Conservation (phyloP, 148 eudicot species). For the Rhododendron ferrugineum region DNA sequence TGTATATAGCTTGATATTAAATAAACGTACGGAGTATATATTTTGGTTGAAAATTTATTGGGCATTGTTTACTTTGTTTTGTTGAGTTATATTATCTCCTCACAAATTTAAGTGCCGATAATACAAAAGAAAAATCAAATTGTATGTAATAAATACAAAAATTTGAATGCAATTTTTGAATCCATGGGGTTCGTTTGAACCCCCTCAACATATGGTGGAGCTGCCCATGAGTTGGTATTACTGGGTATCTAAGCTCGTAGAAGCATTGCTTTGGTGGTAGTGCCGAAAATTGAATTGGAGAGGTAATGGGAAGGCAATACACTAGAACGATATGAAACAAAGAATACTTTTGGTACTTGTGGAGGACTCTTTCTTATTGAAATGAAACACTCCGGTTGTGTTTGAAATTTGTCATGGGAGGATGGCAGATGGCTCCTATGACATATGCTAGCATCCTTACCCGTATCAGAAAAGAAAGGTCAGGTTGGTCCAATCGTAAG, state of each 20-base stretch:
- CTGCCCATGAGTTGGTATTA: neutral
- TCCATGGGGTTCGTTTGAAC: too few species aligned
- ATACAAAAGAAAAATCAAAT: too few species aligned
- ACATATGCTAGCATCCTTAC: neutral
- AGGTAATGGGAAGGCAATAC: neutral
- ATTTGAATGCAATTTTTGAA: too few species aligned
- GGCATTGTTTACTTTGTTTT: too few species aligned
- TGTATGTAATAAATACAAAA: too few species aligned
- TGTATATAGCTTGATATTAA: too few species aligned
- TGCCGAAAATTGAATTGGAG: neutral
- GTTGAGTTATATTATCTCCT: too few species aligned
- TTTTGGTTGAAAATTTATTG: too few species aligned
- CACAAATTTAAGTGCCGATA: too few species aligned
- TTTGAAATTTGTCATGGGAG: neutral
- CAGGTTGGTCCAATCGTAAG: neutral
- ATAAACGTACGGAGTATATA: too few species aligned
- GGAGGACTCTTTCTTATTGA: neutral
- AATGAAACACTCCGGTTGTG: neutral
- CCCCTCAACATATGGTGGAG: neutral
- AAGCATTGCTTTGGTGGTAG: neutral
- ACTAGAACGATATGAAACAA: neutral
- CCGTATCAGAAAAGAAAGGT: neutral
- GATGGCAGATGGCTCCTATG: neutral
- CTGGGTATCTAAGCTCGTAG: neutral
- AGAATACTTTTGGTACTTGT: neutral